phyloP scores from a whole-genome alignment of 768 basidiomycete species.

The Amanita pseudoporphyria region DNA sequence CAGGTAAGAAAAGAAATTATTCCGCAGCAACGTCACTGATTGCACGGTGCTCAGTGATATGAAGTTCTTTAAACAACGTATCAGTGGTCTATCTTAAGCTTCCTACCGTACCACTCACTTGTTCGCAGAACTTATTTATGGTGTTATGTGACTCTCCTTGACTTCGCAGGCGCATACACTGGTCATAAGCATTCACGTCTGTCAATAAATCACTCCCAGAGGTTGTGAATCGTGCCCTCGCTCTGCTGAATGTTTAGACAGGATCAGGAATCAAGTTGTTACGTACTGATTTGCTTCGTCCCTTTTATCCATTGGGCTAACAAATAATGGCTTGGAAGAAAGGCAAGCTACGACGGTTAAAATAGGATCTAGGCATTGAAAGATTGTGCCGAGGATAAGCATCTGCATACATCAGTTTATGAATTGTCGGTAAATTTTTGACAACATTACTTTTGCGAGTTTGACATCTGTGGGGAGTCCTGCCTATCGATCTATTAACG shows the following conservation, averaged over 20 bases:
- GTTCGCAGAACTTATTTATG: constrained; percentile 59
- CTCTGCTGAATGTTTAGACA: constrained; percentile 31
- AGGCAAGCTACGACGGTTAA: constrained; percentile 76
- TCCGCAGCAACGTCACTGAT: constrained; percentile 69
- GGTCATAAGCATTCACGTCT: constrained; percentile 66
- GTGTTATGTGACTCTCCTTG: constrained; percentile 37
- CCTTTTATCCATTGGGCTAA: constrained; percentile 72
- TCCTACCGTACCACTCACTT: constrained; percentile 27
- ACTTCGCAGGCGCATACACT: constrained; percentile 40
- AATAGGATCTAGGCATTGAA: constrained; percentile 74
- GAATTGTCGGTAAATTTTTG: neutral
- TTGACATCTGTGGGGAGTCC: constrained; percentile 83
- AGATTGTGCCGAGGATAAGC: constrained; percentile 77
- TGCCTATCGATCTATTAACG: constrained; percentile 33
- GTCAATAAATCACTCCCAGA: constrained; percentile 82
- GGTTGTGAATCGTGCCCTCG: constrained; percentile 56
- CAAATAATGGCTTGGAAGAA: constrained; percentile 83
- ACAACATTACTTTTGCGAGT: constrained; percentile 59
- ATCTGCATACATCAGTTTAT: constrained; percentile 42
- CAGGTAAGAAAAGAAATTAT: constrained; percentile 68
- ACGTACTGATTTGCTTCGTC: constrained; percentile 68
- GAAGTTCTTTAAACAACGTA: constrained; percentile 50
- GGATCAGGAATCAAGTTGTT: neutral
- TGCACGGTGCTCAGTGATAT: constrained; percentile 66
- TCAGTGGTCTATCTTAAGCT: constrained; percentile 5